Percentiles rank a stretch among this genome's conserved stretches.
Conservation (phyloP, 495 filamentous ascomycete species). For the Penicillium cataractarum region DNA sequence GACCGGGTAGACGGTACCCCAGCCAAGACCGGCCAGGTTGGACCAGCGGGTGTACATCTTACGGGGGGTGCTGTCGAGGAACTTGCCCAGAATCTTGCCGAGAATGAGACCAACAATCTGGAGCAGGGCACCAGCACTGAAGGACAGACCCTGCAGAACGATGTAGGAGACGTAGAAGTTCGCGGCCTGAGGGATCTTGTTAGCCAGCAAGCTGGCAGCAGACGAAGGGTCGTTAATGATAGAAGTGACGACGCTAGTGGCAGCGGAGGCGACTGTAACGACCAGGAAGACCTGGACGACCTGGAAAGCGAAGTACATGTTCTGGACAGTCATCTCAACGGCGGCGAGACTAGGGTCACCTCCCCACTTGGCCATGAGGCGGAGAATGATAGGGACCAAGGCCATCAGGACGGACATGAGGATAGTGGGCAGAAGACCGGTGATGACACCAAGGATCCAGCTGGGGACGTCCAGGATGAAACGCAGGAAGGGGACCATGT, state of each 20-base stretch:
- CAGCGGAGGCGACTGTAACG: constrained; percentile 75
- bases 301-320: constrained; percentile 93
- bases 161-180: constrained; percentile 98
- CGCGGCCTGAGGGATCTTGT: constrained; percentile 76
- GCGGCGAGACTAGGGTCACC: constrained; percentile 77
- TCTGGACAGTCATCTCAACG: constrained; percentile 86
- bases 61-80: constrained; percentile 74
- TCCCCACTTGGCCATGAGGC: constrained; percentile 75
- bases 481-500: constrained; percentile 63
- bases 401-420: constrained; percentile 86
- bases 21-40: constrained; percentile 65
- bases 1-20: constrained; percentile 87
- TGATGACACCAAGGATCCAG: constrained; percentile 77
- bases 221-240: constrained; percentile 66
- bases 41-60: constrained; percentile 73
- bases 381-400: constrained; percentile 83
- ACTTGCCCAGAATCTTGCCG: constrained; percentile 73
- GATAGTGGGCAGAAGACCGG: constrained; percentile 80
- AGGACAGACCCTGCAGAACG: constrained; percentile 87
- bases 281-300: constrained; percentile 95
- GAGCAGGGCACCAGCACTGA: constrained; percentile 73
- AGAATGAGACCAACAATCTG: constrained; percentile 79
- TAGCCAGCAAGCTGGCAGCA: constrained; percentile 68
- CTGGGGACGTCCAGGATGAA: constrained; percentile 77
- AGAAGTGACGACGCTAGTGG: constrained; percentile 53